phyloP scores from a whole-genome alignment of 2,329 filamentous ascomycete genomes.

The Aureobasidium lini region DNA sequence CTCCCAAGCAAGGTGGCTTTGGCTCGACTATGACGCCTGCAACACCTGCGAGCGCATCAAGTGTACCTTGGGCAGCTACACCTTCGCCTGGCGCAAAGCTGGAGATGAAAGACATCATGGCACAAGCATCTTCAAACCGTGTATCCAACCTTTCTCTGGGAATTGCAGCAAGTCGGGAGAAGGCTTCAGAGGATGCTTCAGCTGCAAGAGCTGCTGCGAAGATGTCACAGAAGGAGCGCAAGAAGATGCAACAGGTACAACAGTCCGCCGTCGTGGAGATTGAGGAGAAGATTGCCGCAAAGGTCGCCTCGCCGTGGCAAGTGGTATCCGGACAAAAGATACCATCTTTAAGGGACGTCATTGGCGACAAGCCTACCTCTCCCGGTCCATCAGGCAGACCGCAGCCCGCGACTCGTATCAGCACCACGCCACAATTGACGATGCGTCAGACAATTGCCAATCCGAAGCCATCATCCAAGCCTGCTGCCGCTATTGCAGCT shows the following conservation, averaged over 20 bases:
- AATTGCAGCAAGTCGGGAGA: conserved; percentile 25
- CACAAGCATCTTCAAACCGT: conserved; percentile 45
- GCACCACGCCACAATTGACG: conserved; percentile 46
- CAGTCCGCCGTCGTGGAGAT: conserved; percentile 31
- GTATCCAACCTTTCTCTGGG: conserved; percentile 48
- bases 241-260: conserved; percentile 65
- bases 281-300: conserved; percentile 10
- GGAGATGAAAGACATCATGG: conserved; percentile 72
- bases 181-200: conserved; percentile 1
- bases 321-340: conserved; percentile 44
- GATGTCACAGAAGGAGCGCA: conserved; percentile 86
- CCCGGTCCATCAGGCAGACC: conserved; percentile 20
- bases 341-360: conserved; percentile 43
- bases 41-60: conserved; percentile 13
- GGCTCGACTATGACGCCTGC: neutral
- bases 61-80: conserved; percentile 46
- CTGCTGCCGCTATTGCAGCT: neutral
- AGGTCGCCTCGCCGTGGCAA: conserved; percentile 57
- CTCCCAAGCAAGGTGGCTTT: neutral
- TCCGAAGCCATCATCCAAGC: conserved; percentile 23
- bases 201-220: conserved; percentile 42
- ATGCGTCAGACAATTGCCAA: conserved; percentile 55
- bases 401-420: conserved; percentile 19
- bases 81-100: conserved; percentile 55
- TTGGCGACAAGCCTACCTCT: conserved; percentile 29